phyloP scores from a whole-genome alignment of 2,329 filamentous ascomycete species.

The Aspergillus sp. region DNA sequence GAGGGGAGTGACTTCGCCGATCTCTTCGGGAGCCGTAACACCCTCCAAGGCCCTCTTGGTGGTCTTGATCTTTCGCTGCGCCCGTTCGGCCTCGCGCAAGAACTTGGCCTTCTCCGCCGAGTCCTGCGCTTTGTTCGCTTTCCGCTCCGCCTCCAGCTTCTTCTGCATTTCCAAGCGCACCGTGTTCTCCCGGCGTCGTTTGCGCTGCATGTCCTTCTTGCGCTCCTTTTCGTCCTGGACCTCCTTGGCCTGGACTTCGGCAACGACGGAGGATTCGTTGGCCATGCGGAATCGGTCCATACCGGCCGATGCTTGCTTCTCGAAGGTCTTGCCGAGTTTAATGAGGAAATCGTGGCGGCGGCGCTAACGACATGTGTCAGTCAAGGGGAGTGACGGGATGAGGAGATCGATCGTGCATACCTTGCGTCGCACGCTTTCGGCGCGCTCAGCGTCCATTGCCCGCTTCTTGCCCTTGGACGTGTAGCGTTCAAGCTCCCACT shows the following conservation, averaged over 20 bases:
- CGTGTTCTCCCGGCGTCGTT: conserved; percentile 90
- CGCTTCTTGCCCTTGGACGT: conserved; percentile 62
- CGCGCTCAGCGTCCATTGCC: conserved; percentile 61
- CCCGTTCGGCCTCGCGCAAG: conserved; percentile 80
- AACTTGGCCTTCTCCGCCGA: conserved; percentile 79
- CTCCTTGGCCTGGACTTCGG: conserved; percentile 86
- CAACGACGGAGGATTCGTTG: conserved; percentile 76
- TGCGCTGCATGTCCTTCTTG: conserved; percentile 99
- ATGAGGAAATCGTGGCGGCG: conserved; percentile 57
- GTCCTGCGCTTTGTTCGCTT: conserved; percentile 75
- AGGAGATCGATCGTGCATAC: conserved; percentile 30
- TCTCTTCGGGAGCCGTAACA: conserved; percentile 70
- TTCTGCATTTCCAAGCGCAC: conserved; percentile 85
- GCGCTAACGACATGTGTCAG: conserved; percentile 50
- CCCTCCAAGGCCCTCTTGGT: conserved; percentile 85
- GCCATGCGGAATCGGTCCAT: conserved; percentile 73
- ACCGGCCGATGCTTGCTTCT: conserved; percentile 66
- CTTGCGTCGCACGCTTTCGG: conserved; percentile 65
- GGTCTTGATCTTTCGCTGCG: conserved; percentile 87
- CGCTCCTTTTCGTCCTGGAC: conserved; percentile 94
- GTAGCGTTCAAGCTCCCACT: conserved; percentile 54
- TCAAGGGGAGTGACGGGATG: not conserved
- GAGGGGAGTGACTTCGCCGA: conserved; percentile 68
- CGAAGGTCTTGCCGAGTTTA: conserved; percentile 59
- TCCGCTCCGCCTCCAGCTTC: conserved; percentile 74